These are phyloP conservation scores for Alternaria burnsii DNA, from an alignment of 2,329 filamentous ascomycete species.

Conservation along the genomic window DNA sequence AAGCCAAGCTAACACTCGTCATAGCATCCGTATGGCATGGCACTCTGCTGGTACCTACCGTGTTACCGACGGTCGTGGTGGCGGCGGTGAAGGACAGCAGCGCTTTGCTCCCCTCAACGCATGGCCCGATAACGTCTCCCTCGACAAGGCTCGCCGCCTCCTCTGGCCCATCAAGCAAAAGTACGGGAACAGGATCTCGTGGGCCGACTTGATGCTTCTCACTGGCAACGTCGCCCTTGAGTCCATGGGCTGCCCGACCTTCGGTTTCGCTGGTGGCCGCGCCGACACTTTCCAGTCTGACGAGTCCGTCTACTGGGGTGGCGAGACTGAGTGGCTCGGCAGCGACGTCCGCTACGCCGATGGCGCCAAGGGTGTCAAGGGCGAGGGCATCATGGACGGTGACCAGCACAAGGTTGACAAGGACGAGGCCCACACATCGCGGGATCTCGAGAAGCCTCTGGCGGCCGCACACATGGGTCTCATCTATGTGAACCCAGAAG, in stretches of 20 bases:
- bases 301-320: constrained; percentile 80
- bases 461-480: constrained; percentile 77
- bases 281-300: constrained; percentile 78
- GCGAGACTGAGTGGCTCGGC: constrained; percentile 76
- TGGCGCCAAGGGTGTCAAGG: constrained; percentile 58
- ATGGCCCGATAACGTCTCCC: constrained; percentile 80
- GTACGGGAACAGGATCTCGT: constrained; percentile 83
- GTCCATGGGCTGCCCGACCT: constrained; percentile 76
- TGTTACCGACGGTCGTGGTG: constrained; percentile 76
- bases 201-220: constrained; percentile 76
- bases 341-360: constrained; percentile 74
- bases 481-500: constrained; percentile 83
- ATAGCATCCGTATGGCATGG: constrained; percentile 77
- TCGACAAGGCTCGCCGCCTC: constrained; percentile 82
- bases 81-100: constrained; percentile 77
- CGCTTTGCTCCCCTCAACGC: constrained; percentile 82
- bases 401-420: constrained; percentile 44
- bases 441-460: constrained; percentile 73
- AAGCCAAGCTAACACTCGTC: constrained; percentile 11
- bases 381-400: constrained; percentile 50
- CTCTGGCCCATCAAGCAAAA: constrained; percentile 86
- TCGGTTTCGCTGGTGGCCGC: constrained; percentile 78
- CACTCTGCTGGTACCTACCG: constrained; percentile 83
- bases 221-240: constrained; percentile 80
- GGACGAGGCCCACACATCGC: constrained; percentile 55